phyloP scores from a whole-genome alignment of 352 stramenopile species.

The Pythium coloratum region DNA sequence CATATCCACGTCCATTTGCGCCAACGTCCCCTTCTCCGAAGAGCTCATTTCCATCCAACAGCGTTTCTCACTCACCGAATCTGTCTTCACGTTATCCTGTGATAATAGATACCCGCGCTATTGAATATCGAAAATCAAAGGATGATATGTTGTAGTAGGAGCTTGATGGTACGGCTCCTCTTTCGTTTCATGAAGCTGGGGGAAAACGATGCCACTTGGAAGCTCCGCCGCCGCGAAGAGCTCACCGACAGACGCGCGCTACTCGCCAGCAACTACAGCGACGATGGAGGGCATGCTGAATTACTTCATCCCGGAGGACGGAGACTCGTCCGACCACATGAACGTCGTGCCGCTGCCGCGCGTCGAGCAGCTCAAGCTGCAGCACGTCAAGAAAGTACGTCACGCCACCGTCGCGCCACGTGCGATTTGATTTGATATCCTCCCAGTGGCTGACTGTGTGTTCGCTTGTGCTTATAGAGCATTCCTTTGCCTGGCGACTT shows the following conservation, averaged over 20 bases:
- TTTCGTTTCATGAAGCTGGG: conserved; percentile 9
- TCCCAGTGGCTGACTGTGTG: background rate
- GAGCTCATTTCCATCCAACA: background rate
- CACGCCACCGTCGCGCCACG: no score
- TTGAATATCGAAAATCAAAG: no score
- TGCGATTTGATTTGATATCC: no score
- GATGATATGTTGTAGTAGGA: background rate
- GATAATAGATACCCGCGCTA: background rate
- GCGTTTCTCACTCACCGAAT: background rate
- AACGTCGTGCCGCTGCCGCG: conserved; percentile 83
- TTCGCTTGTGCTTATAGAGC: conserved; percentile 29
- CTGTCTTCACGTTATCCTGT: background rate
- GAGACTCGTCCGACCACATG: conserved; percentile 82
- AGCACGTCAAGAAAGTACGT: conserved; percentile 81
- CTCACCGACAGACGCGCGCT: background rate
- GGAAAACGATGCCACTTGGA: background rate
- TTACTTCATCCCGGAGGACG: conserved; percentile 87
- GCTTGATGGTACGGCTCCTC: background rate
- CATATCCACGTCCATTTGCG: conserved; percentile 9
- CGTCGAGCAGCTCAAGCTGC: conserved; percentile 68
- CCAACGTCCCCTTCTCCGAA: background rate
- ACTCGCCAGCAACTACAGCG: background rate
- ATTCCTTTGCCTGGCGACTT: conserved; percentile 81
- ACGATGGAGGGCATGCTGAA: conserved; percentile 88
- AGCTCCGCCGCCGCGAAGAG: background rate